Evolutionary conservation across 2,329 filamentous ascomycete genomes (phyloP), one percentile per base, ranked within the genome.

Genomic region (Aulographum hederae): DNA sequence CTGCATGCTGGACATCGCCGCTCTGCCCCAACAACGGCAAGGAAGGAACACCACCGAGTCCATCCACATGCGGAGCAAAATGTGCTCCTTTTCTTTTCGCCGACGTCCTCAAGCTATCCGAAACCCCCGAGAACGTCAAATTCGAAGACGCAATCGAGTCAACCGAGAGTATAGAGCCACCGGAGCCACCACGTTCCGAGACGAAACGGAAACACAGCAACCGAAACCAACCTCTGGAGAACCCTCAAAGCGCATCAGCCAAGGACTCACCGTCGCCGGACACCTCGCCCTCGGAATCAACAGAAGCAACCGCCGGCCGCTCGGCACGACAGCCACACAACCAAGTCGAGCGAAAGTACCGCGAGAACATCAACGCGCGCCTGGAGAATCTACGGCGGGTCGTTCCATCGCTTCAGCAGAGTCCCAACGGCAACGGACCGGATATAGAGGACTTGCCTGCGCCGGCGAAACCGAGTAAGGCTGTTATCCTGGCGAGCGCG

Each of bases 271-370:
- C 6, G 12, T 44, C 42, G 3, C 43, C 46, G 12, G 38, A 41
- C 17, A 43, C 50, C 35, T 39, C 41, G 6, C 42, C 42, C 5
- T 39, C 41, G 5, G 39, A 41, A 32, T 37, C 36, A 19, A 33
- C 30, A 5, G 23, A 39, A 19, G 38, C 16, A 35, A 29, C 21
- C 6, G 16, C 45, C 13, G 54, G 53, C 34, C 40, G 44, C 8
- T 48, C 48, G 19, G 45, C 47, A 17, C 46, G 53, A 26, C 37
- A 53, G 13, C 53, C 53, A 8, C 57, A 60, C 44, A 60, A 58
- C 32, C 53, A 59, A 37, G 56, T 60, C 32, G 57, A 60, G 38
- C 53, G 55, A 29, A 54, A 58, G 34, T 60, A 60, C 40, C 56
- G 57, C 32, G 55, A 60, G 32, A 58, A 55, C 3, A 48, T 60